Evolutionary conservation across 1,139 yeast species (phyloP), one percentile per base, ranked within the genome.

Genomic region (Zhuliangozyma parablackwelliae): DNA sequence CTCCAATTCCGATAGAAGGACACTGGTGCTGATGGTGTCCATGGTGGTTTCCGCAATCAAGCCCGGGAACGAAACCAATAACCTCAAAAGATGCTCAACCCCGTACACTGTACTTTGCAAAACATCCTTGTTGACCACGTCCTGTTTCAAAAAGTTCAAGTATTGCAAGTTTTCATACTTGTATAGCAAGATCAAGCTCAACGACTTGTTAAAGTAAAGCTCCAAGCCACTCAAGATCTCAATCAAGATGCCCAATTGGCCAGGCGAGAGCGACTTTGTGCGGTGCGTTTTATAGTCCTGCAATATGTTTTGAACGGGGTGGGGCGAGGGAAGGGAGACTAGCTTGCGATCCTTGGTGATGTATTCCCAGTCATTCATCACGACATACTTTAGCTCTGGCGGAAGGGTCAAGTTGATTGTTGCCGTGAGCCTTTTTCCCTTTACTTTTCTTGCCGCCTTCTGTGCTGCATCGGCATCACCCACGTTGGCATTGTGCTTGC

Each of bases 311-410:
- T 67, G 61, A 1, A 84, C 82, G 0, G 76, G 70, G 10, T 67
- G 62, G 16, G 61, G 55, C 4, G 78, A 61, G 0, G 96, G 95
- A 29, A 88, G 57, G 21, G 72, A 61, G 7, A 86, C 74, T 26
- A 87, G 56, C 54, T 81, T 79, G 36, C 82, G 82, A 45, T 86
- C 85, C 51, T 86, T 86, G 2, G 97, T 88, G 34, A 90, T 73
- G 48, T 69, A 72, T 57, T 90, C 96, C 97, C 97, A 92, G 63
- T 92, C 97, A 53, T 88, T 90, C 2, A 90, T 95, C 31, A 92
- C 63, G 6, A 81, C 51, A 5, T 83, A 69, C 56, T 88, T 89
- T 42, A 92, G 66, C 30, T 69, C 63, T 38, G 80, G 79, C 1
- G 92, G 65, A 25, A 56, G 43, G 5, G 45, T 35, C 2, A 56